Conservation (phyloP, 2,329 filamentous ascomycete genomes). For the Cercospora zeae-maydis region DNA sequence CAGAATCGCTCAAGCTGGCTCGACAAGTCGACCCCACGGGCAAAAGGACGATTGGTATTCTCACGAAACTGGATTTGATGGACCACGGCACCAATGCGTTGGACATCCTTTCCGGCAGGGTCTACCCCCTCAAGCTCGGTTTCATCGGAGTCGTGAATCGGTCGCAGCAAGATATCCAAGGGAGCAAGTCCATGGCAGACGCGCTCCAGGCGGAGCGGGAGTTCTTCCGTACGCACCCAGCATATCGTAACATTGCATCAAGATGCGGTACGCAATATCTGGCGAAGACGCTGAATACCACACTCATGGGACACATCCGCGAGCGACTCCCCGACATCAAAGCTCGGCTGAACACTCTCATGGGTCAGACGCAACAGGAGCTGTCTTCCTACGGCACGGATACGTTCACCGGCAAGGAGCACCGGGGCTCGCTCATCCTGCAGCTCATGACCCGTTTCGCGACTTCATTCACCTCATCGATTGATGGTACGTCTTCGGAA, state of each 20-base stretch:
- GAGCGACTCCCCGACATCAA: constrained; percentile 97
- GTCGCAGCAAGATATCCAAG: constrained; percentile 96
- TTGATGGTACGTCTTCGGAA: constrained; percentile 96
- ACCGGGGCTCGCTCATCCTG: constrained; percentile 88
- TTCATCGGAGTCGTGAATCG: constrained; percentile 98
- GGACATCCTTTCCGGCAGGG: constrained; percentile 93
- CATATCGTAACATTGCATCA: constrained; percentile 91
- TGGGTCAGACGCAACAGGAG: constrained; percentile 99
- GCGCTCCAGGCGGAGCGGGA: constrained; percentile 85
- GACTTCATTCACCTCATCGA: constrained; percentile 95
- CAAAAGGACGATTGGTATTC: constrained; percentile 88
- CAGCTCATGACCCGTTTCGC: constrained; percentile 98
- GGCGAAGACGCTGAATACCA: constrained; percentile 90
- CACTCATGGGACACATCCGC: constrained; percentile 92
- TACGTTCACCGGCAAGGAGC: constrained; percentile 95
- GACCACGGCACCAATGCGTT: constrained; percentile 97
- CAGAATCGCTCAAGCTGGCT: constrained; percentile 92
- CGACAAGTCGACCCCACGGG: constrained; percentile 95
- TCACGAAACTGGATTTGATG: constrained; percentile 97
- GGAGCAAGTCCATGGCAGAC: constrained; percentile 89
- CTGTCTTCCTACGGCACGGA: constrained; percentile 96
- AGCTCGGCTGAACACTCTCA: constrained; percentile 91
- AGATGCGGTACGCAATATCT: constrained; percentile 92
- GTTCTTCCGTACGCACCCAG: constrained; percentile 95
- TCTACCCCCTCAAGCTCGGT: constrained; percentile 93